Conservation (phyloP, 305 asterid species). For the Solanum hybrid region DNA sequence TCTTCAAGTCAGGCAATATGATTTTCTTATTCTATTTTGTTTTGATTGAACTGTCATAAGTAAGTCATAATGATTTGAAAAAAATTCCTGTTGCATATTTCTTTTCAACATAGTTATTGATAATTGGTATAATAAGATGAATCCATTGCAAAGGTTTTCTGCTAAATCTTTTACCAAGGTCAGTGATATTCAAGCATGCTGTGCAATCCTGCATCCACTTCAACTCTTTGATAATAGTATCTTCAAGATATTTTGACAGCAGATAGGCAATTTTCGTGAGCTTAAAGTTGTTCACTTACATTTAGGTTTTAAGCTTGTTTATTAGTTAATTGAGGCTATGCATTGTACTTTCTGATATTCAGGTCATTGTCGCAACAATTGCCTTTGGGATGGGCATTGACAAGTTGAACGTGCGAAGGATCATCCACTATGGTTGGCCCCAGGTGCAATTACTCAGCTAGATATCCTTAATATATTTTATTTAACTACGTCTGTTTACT, state of each 20-base stretch:
- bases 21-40: background rate
- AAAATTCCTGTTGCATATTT: background rate
- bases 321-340: background rate
- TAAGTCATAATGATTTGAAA: background rate
- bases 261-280: background rate
- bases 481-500: background rate
- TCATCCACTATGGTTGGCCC: conserved; percentile 87
- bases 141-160: background rate
- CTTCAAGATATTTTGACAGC: background rate
- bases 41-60: background rate
- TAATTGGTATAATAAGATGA: background rate
- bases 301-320: background rate
- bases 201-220: background rate
- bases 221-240: background rate
- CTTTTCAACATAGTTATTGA: background rate
- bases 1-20: background rate
- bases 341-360: conserved; percentile 10
- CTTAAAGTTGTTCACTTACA: background rate
- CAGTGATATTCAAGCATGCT: background rate
- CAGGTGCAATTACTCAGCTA: conserved; percentile 39
- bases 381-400: conserved; percentile 93
- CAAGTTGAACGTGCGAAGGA: conserved; percentile 61
- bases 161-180: background rate
- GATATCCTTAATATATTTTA: background rate
- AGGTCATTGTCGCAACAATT: conserved; percentile 81